Evolutionary conservation across 352 stramenopile genomes (phyloP).

Genomic region (Globisporangium ultimum): DNA sequence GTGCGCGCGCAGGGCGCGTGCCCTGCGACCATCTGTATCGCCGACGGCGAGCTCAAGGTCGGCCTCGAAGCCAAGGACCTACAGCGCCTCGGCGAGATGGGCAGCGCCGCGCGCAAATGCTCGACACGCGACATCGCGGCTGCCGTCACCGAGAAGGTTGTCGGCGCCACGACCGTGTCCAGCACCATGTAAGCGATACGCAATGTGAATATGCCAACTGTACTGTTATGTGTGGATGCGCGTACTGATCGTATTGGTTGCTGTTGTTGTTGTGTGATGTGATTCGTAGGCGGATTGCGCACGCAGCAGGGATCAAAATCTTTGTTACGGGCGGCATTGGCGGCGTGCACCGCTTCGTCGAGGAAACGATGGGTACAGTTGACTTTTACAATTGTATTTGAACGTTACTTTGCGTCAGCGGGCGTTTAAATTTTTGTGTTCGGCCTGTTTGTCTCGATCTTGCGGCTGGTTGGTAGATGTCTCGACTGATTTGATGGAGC

Average conservation of each 20-base stretch:
- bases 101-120: slow-evolving; percentile 62
- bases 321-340: slow-evolving; percentile 98
- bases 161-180: slow-evolving; percentile 95
- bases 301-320: slow-evolving; percentile 92
- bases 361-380: slow-evolving; percentile 86
- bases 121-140: slow-evolving; percentile 83
- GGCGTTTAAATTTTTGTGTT: no score
- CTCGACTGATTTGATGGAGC: slow-evolving; percentile 96
- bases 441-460: no score
- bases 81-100: slow-evolving; percentile 59
- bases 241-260: not conserved
- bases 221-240: not conserved
- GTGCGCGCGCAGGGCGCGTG: slow-evolving; percentile 82
- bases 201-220: not conserved
- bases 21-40: slow-evolving; percentile 97
- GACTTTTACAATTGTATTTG: not conserved
- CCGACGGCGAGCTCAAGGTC: slow-evolving; percentile 88
- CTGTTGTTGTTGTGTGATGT: not conserved
- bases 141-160: slow-evolving; percentile 67
- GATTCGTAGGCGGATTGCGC: slow-evolving; percentile 79
- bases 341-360: slow-evolving; percentile 94
- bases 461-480: slow-evolving; percentile 64
- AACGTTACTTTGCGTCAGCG: no score
- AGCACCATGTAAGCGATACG: slow-evolving; percentile 87
- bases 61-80: slow-evolving; percentile 60